Conservation (phyloP, 139 green algal species). For the Pleodorina starrii region DNA sequence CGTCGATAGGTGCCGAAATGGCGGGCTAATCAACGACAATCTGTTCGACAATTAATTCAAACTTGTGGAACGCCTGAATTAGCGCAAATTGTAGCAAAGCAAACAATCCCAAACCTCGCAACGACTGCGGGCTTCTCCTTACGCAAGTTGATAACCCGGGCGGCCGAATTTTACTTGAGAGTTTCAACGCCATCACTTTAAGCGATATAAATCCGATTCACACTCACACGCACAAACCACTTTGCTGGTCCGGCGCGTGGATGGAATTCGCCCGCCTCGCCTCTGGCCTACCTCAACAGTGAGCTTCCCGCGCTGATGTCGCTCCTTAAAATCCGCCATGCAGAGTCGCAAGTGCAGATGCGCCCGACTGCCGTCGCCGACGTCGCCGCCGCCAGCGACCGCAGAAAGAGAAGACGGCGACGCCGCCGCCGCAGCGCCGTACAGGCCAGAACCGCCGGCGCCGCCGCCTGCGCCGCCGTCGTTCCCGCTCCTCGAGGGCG, state of each 20-base stretch:
- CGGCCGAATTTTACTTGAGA: no score
- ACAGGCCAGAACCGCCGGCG: background rate
- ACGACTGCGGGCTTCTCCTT: no score
- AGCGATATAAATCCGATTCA: background rate
- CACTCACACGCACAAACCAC: background rate
- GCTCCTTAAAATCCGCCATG: background rate
- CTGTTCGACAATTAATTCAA: no score
- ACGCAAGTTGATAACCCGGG: no score
- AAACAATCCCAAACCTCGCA: no score
- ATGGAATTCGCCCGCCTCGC: no score
- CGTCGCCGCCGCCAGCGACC: background rate
- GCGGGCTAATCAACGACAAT: no score
- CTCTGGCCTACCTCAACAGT: conserved; percentile 8
- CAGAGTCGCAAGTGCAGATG: background rate
- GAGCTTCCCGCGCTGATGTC: background rate
- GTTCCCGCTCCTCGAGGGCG: background rate
- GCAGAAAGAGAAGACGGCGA: background rate
- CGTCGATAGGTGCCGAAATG: no score
- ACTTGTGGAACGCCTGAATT: no score
- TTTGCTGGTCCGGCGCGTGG: no score
- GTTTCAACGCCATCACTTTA: no score
- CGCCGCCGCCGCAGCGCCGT: background rate
- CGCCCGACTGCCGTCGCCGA: background rate
- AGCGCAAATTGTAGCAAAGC: no score
- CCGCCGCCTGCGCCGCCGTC: background rate